These are phyloP conservation scores for Pythium pectinolyticum DNA, from an alignment of 352 stramenopile species.

Conservation along the genomic window DNA sequence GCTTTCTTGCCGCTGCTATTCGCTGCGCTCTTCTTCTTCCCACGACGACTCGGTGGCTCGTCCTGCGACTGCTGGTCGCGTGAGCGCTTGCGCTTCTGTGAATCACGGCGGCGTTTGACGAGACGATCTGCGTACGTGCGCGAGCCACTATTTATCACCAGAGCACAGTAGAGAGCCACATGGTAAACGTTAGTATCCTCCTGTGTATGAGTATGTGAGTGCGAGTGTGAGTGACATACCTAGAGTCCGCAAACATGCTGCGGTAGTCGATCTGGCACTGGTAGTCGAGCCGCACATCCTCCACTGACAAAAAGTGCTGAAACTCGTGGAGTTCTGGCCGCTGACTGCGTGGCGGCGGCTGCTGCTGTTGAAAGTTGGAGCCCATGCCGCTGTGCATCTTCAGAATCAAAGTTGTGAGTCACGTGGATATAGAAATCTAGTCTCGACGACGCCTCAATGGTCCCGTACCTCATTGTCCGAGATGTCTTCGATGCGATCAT, in stretches of 20 bases:
- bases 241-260: slow-evolving; percentile 71
- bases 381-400: neutral
- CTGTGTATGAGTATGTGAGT: too few species aligned
- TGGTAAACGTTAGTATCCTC: too few species aligned
- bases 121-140: slow-evolving; percentile 65
- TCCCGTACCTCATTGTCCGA: slow-evolving; percentile 58
- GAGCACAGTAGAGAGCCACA: neutral
- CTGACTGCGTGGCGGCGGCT: slow-evolving; percentile 20
- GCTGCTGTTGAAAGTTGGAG: slow-evolving; percentile 21
- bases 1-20: slow-evolving; percentile 18
- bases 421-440: neutral
- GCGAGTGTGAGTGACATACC: too few species aligned
- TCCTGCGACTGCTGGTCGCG: neutral
- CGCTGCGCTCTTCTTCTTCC: slow-evolving; percentile 8
- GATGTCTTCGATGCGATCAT: slow-evolving; percentile 52
- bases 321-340: slow-evolving; percentile 57
- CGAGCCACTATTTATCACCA: slow-evolving; percentile 9
- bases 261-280: slow-evolving; percentile 66
- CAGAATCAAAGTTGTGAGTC: neutral
- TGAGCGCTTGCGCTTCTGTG: slow-evolving; percentile 49
- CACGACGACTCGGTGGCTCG: neutral
- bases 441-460: neutral
- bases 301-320: slow-evolving; percentile 64
- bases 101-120: slow-evolving; percentile 35
- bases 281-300: slow-evolving; percentile 52